Conservation (phyloP, 192 early-diverging fungal genomes). For the Entomortierella beljakovae region DNA sequence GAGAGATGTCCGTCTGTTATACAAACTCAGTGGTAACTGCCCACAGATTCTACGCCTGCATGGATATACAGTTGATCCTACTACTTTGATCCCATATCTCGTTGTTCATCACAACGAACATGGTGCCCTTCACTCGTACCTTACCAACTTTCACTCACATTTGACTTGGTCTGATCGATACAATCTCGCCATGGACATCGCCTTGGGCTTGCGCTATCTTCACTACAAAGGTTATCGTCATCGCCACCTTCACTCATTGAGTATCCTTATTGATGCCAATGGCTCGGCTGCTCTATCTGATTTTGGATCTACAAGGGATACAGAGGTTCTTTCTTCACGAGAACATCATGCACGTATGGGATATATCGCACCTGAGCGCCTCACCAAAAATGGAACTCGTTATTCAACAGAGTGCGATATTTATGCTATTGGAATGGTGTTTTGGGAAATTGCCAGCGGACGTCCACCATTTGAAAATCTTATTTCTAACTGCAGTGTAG, state of each 20-base stretch:
- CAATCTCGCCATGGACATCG: constrained; percentile 51
- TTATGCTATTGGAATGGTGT: constrained; percentile 48
- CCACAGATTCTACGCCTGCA: constrained; percentile 28
- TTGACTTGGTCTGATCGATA: constrained; percentile 54
- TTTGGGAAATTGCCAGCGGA: constrained; percentile 48
- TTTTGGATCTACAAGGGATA: constrained; percentile 40
- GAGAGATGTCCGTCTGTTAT: constrained; percentile 43
- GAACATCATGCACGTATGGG: constrained; percentile 46
- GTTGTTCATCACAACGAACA: constrained; percentile 47
- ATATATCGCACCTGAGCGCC: constrained; percentile 47
- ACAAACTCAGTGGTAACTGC: constrained; percentile 34
- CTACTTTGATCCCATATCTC: constrained; percentile 27
- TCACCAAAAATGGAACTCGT: constrained; percentile 37
- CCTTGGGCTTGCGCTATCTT: constrained; percentile 41
- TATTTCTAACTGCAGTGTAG: constrained; percentile 16
- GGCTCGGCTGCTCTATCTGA: constrained; percentile 48
- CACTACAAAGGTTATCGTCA: constrained; percentile 54
- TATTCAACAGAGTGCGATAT: constrained; percentile 53
- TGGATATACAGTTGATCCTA: constrained; percentile 39
- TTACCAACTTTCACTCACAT: constrained; percentile 41
- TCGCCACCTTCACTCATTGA: constrained; percentile 46
- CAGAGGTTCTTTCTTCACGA: constrained; percentile 45
- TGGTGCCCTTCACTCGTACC: constrained; percentile 44
- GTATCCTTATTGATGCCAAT: constrained; percentile 47
- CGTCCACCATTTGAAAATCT: constrained; percentile 42